These are phyloP conservation scores for Paulinella micropora DNA, from an alignment of 78 protist species.

Conservation along the genomic window DNA sequence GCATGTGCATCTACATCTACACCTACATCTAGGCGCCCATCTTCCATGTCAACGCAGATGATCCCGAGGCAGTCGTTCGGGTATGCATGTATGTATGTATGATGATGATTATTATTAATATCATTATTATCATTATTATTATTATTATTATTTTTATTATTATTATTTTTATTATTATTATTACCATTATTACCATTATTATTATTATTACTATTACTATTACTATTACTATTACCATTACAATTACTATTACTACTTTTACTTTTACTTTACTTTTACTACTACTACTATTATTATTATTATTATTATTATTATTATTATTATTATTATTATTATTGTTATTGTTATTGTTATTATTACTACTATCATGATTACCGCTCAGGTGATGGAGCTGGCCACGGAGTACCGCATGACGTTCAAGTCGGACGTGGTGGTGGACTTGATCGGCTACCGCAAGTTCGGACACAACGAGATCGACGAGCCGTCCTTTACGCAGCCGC, in stretches of 20 bases:
- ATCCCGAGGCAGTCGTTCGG: slow-evolving; percentile 65
- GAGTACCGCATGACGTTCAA: slow-evolving; percentile 55
- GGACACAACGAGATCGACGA: slow-evolving; percentile 92
- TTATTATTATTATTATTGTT: background rate
- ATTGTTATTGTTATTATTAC: background rate
- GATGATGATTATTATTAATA: background rate
- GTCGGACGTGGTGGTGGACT: background rate
- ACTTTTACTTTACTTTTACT: background rate
- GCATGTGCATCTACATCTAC: background rate
- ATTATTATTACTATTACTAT: background rate
- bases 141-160: background rate
- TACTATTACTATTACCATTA: background rate
- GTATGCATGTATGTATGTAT: background rate
- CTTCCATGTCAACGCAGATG: slow-evolving; percentile 94
- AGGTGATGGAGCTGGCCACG: slow-evolving; percentile 48
- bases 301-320: background rate
- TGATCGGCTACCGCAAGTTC: slow-evolving; percentile 12
- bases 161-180: background rate
- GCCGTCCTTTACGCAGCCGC: slow-evolving; percentile 89
- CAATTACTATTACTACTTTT: background rate
- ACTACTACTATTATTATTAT: background rate
- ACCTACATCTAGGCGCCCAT: slow-evolving; percentile 52
- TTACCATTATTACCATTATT: background rate
- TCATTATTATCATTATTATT: background rate
- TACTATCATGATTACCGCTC: background rate